Evolutionary conservation across 202 grass and related monocot genomes (phyloP).

Genomic region (Schoenoplectus triqueter): DNA sequence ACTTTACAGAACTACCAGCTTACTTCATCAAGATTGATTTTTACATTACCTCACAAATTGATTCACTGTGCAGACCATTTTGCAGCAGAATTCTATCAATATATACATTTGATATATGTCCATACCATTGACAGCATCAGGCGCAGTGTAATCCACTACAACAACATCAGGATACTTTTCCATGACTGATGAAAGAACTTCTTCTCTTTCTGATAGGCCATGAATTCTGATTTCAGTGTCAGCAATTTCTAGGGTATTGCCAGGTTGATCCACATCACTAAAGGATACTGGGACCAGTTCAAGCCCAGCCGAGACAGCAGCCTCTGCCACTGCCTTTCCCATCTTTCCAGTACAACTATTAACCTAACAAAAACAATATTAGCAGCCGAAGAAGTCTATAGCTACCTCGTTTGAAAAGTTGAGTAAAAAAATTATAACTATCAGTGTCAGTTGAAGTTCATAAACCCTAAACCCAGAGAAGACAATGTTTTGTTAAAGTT

Average conservation of each 20-base stretch:
- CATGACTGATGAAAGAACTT: constrained; percentile 60
- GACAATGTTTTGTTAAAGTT: background rate
- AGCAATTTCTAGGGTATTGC: constrained; percentile 56
- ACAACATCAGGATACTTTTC: constrained; percentile 76
- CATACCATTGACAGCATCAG: constrained; percentile 44
- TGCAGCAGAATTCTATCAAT: background rate
- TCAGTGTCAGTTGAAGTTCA: background rate
- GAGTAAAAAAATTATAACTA: background rate
- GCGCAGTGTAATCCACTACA: constrained; percentile 79
- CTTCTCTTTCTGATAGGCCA: constrained; percentile 66
- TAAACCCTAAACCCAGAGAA: constrained; percentile 41
- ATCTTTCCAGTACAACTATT: constrained; percentile 93
- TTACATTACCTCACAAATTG: background rate
- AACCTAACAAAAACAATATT: constrained; percentile 49
- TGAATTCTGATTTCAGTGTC: constrained; percentile 56
- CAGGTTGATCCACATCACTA: constrained; percentile 56
- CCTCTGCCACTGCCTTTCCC: constrained; percentile 69
- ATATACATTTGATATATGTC: background rate
- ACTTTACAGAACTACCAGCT: background rate
- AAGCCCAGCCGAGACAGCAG: constrained; percentile 66
- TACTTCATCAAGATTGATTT: background rate
- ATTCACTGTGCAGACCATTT: background rate
- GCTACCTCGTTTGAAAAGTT: background rate
- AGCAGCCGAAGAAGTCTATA: background rate
- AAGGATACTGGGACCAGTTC: constrained; percentile 82